Base-by-base conservation (phyloP, 2,329 filamentous ascomycete species). In the Herpotrichia juniperi region DNA sequence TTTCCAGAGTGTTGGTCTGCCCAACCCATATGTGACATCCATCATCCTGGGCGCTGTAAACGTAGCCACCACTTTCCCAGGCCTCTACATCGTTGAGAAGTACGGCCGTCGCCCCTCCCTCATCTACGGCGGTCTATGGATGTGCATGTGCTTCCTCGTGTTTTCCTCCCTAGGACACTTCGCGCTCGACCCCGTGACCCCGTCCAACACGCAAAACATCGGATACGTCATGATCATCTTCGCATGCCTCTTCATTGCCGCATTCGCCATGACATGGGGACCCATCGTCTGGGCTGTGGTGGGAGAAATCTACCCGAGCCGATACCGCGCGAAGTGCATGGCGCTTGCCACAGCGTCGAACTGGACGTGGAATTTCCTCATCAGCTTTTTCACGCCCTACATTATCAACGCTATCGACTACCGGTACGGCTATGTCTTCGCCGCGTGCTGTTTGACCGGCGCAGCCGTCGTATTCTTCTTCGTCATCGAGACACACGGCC, bases 311-410 rank as follows among this genome's bases (percentile, higher is more conserved):
- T 90, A 87, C 68, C 86, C 82, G 0, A 83, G 82, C 10, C 78
- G 84, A 22, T 77, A 78, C 62, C 69, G 77, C 6, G 76, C 76
- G 0, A 74, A 71, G 47, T 74, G 70, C 56, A 78, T 79, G 75
- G 76, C 70, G 8, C 61, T 79, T 1, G 75, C 76, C 1, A 79
- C 76, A 1, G 74, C 76, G 4, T 68, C 64, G 17, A 78, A 79
- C 64, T 78, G 77, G 76, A 60, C 68, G 0, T 77, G 64, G 62
- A 77, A 77, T 55, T 77, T 76, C 58, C 62, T 76, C 14, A 69
- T 75, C 39, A 74, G 84, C 0, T 93, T 93, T 78, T 91, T 91
- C 77, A 91, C 90, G 0, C 87, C 89, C 0, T 92, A 91, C 73
- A 92, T 93, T 67, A 89, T 86, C 0, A 76, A 79, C 0, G 82